These are phyloP conservation scores for Citeromyces nyonsensis DNA, from an alignment of 805 yeast species.

Conservation along the genomic window DNA sequence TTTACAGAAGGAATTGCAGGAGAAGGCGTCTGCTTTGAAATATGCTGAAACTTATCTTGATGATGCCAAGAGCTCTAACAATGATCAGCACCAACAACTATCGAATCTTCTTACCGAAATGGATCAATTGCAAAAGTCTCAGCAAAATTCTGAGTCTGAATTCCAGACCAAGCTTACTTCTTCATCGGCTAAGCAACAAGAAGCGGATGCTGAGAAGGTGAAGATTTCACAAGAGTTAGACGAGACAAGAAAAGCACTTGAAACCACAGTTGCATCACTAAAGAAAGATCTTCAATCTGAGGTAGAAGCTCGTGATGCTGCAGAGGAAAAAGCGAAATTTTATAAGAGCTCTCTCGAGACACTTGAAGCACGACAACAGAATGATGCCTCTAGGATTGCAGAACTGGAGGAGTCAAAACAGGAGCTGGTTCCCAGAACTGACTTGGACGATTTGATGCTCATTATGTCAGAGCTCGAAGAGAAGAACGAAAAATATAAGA, in stretches of 20 bases:
- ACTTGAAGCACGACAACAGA: not conserved
- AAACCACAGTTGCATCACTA: conserved; percentile 2
- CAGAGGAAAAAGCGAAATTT: conserved; percentile 2
- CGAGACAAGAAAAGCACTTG: conserved; percentile 1
- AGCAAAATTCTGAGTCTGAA: not conserved
- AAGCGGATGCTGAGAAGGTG: not conserved
- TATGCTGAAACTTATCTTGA: conserved; percentile 2
- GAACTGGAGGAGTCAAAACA: conserved; percentile 6
- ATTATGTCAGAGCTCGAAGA: conserved; percentile 69
- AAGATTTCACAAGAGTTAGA: conserved; percentile 1
- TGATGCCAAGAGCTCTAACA: not conserved
- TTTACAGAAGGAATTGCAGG: conserved; percentile 2
- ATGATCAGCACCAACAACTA: not conserved
- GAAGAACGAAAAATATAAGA: conserved; percentile 40
- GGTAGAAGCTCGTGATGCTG: conserved; percentile 3
- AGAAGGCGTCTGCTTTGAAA: conserved; percentile 2
- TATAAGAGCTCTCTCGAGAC: not conserved
- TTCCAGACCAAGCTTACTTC: not conserved
- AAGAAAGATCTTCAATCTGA: conserved; percentile 2
- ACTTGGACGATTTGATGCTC: conserved; percentile 62
- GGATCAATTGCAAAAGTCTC: not conserved
- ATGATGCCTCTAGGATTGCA: not conserved
- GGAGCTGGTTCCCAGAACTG: conserved; percentile 28
- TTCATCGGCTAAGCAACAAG: not conserved
- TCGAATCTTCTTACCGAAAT: not conserved